Conservation (phyloP, 2,329 filamentous ascomycete species). For the Venturia pyrina region DNA sequence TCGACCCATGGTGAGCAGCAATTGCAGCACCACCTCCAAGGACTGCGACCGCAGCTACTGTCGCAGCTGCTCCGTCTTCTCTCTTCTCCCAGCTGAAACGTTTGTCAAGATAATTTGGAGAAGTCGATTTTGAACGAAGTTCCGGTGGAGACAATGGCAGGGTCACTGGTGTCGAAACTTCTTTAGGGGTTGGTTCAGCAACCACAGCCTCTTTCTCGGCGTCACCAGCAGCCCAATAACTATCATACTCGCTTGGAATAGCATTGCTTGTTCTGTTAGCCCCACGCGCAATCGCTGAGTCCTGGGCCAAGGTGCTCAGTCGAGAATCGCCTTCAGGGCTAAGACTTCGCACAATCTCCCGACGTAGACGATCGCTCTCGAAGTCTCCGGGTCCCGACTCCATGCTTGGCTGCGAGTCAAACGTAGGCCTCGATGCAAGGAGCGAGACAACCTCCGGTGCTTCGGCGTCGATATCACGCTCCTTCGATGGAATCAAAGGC, state of each 20-base stretch:
- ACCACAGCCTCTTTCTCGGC: conserved; percentile 23
- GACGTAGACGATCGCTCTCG: conserved; percentile 60
- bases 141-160: neutral
- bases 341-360: conserved; percentile 65
- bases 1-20: neutral
- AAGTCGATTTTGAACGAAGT: conserved; percentile 6
- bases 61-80: conserved; percentile 5
- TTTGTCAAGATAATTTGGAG: conserved; percentile 20
- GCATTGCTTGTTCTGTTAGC: conserved; percentile 50
- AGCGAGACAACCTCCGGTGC: neutral
- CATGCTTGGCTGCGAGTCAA: conserved; percentile 31
- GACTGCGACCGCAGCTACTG: neutral
- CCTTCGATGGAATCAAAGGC: conserved; percentile 23
- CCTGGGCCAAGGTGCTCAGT: conserved; percentile 20
- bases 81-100: conserved; percentile 30
- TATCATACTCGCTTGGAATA: conserved; percentile 56
- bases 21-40: neutral
- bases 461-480: neutral
- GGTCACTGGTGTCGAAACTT: neutral
- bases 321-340: conserved; percentile 34
- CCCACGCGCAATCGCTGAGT: conserved; percentile 16
- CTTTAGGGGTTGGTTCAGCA: conserved; percentile 9
- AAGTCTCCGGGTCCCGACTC: conserved; percentile 45
- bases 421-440: neutral
- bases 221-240: conserved; percentile 48